A percentile compares a stretch with the other conserved stretches of the same genome.
Conservation (phyloP, 2,329 filamentous ascomycete genomes). For the Diplodia scrobiculata region DNA sequence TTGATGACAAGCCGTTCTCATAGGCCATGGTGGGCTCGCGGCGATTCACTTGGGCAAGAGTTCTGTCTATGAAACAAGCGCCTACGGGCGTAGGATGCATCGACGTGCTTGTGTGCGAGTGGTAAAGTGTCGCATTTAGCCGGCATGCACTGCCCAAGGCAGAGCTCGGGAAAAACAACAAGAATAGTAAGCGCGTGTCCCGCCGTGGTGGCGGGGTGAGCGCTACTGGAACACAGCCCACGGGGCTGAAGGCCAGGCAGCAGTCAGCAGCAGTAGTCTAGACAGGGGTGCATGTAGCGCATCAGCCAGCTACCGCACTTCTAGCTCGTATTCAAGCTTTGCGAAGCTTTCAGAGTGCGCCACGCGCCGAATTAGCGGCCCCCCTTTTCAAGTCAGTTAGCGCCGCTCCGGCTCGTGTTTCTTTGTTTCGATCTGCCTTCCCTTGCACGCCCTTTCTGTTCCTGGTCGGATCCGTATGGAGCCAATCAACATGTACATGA, state of each 20-base stretch:
- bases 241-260: not conserved
- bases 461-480: not conserved
- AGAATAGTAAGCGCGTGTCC: not conserved
- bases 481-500: too few species aligned
- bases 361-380: not conserved
- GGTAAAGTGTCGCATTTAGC: too few species aligned
- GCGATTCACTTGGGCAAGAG: too few species aligned
- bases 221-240: not conserved
- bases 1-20: too few species aligned
- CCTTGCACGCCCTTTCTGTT: not conserved
- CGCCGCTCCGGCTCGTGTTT: not conserved
- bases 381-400: not conserved
- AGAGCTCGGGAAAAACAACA: not conserved
- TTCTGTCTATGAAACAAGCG: too few species aligned
- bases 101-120: too few species aligned
- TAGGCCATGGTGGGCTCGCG: too few species aligned
- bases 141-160: not conserved
- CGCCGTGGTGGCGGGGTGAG: not conserved
- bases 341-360: slow-evolving; percentile 7
- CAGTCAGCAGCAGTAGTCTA: not conserved
- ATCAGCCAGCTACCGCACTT: not conserved
- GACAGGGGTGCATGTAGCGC: not conserved
- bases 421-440: not conserved
- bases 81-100: too few species aligned
- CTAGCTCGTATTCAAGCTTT: slow-evolving; percentile 12